phyloP scores from a whole-genome alignment of 345 rosid species.

The Punica granatum region DNA sequence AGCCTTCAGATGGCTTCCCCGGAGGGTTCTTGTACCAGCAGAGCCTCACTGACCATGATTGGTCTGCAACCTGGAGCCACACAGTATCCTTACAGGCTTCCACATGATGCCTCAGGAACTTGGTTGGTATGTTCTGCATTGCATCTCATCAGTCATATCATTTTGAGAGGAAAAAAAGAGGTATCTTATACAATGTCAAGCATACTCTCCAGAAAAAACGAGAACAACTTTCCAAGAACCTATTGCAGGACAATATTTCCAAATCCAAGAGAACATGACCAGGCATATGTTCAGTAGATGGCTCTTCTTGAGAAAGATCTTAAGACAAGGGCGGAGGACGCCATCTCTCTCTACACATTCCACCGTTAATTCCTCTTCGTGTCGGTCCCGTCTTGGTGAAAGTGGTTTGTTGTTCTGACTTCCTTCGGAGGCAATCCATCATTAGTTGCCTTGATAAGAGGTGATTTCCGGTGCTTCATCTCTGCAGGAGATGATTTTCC shows the following conservation, averaged over 20 bases:
- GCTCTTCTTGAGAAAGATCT: background rate
- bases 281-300: background rate
- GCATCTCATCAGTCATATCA: too few relatives aligned
- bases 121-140: background rate
- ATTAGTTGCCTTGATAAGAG: background rate
- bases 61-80: conserved; percentile 1
- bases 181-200: too few relatives aligned
- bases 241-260: too few relatives aligned
- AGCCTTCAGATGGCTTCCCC: background rate
- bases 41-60: background rate
- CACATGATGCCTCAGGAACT: background rate
- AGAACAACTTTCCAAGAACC: too few relatives aligned
- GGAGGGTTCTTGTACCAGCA: too few relatives aligned
- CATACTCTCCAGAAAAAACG: too few relatives aligned
- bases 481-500: background rate
- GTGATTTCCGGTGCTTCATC: background rate
- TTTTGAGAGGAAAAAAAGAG: too few relatives aligned
- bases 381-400: too few relatives aligned
- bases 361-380: too few relatives aligned
- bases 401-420: too few relatives aligned
- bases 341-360: background rate
- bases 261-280: too few relatives aligned
- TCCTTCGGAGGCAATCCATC: too few relatives aligned
- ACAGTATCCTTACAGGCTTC: background rate
- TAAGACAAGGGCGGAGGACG: background rate